Conservation (phyloP, 1,284 basidiomycete genomes). For the Volvariella surrecta region DNA sequence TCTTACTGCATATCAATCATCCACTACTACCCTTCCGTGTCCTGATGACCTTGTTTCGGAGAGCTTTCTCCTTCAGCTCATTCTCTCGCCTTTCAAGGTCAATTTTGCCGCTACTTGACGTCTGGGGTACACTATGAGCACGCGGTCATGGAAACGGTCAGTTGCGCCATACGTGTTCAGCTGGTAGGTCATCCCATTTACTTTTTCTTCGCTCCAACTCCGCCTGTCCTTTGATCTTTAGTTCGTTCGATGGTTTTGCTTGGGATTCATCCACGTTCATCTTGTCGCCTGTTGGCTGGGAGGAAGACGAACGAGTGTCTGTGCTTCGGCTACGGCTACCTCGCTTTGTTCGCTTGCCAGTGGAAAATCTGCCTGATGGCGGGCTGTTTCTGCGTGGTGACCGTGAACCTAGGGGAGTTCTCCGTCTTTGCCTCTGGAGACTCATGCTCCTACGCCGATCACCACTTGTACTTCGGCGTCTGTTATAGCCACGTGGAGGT, state of each 20-base stretch:
- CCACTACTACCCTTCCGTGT: slow-evolving; percentile 39
- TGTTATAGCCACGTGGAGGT: slow-evolving; percentile 18
- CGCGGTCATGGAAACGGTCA: slow-evolving; percentile 7
- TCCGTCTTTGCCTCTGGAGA: neutral
- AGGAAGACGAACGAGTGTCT: slow-evolving; percentile 9
- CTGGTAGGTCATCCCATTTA: slow-evolving; percentile 34
- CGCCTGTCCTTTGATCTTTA: slow-evolving; percentile 71
- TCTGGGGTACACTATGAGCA: too few species aligned
- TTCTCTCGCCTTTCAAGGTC: slow-evolving; percentile 59
- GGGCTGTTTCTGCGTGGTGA: too few species aligned
- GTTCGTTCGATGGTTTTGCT: slow-evolving; percentile 24
- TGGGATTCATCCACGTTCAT: slow-evolving; percentile 39
- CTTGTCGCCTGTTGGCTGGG: slow-evolving; percentile 14
- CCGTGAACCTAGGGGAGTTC: slow-evolving; percentile 12
- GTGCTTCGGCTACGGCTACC: slow-evolving; percentile 11
- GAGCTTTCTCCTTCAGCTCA: slow-evolving; percentile 69
- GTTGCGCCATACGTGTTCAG: slow-evolving; percentile 22
- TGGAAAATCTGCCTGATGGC: too few species aligned
- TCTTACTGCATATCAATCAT: too few species aligned
- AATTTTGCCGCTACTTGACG: slow-evolving; percentile 10
- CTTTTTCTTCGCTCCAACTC: slow-evolving; percentile 39
- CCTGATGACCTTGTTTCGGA: slow-evolving; percentile 72
- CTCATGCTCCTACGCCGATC: slow-evolving; percentile 5
- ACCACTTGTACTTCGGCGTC: slow-evolving; percentile 4
- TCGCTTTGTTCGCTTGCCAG: neutral